phyloP scores from a whole-genome alignment of 495 filamentous ascomycete species.

The Neurospora sp. region DNA sequence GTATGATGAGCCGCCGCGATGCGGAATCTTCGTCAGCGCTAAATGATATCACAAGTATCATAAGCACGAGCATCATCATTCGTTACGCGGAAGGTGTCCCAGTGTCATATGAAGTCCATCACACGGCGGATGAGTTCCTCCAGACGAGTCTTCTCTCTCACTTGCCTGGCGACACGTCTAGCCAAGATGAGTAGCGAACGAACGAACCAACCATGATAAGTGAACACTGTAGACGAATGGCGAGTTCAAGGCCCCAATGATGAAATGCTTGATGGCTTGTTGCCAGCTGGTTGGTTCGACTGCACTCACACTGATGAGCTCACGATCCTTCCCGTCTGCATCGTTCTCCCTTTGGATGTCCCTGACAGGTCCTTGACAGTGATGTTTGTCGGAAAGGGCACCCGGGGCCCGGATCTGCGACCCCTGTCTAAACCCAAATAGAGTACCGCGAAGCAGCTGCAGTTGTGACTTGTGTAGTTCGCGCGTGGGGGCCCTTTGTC shows the following conservation, averaged over 20 bases:
- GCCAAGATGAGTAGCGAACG: background rate
- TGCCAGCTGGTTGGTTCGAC: background rate
- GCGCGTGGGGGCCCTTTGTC: background rate
- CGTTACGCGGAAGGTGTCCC: background rate
- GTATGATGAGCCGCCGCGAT: background rate
- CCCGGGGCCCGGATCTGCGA: conserved; percentile 12
- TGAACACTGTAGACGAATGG: background rate
- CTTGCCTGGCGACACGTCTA: background rate
- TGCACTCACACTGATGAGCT: background rate
- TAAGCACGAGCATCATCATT: background rate
- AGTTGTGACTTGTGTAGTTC: background rate
- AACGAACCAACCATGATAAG: background rate
- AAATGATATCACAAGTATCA: background rate
- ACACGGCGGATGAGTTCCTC: background rate
- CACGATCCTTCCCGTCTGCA: background rate
- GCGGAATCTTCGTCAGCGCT: background rate
- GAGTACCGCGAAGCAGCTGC: background rate
- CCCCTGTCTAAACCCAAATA: background rate
- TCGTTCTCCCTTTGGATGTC: background rate
- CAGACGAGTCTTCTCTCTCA: background rate
- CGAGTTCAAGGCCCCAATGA: background rate
- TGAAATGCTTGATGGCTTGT: background rate
- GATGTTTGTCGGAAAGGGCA: conserved; percentile 6
- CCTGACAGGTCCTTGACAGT: background rate
- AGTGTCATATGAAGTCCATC: background rate